phyloP scores from a whole-genome alignment of 2,329 filamentous ascomycete genomes.

The Talaromyces islandicus region DNA sequence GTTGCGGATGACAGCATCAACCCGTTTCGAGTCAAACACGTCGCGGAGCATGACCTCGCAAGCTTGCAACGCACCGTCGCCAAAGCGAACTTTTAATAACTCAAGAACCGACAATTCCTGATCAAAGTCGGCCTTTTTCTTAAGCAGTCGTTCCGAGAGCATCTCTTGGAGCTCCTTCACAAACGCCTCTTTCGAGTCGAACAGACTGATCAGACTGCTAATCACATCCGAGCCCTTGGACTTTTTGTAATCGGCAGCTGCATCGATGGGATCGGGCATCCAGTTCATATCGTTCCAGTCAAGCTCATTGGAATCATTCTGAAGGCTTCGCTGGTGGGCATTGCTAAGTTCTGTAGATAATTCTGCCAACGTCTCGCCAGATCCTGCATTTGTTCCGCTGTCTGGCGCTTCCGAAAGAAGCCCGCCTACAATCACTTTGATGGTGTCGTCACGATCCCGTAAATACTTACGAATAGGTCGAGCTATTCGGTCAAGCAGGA shows the following conservation, averaged over 20 bases:
- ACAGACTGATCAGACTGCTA: slow-evolving; percentile 78
- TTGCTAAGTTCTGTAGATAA: slow-evolving; percentile 49
- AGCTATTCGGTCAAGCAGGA: slow-evolving; percentile 62
- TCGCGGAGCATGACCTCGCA: slow-evolving; percentile 98
- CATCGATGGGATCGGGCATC: slow-evolving; percentile 89
- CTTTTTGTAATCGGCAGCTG: slow-evolving; percentile 84
- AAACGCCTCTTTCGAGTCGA: slow-evolving; percentile 85
- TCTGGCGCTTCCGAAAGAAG: slow-evolving; percentile 52
- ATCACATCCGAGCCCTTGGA: slow-evolving; percentile 87
- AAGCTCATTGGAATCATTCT: slow-evolving; percentile 57
- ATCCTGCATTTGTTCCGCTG: slow-evolving; percentile 20
- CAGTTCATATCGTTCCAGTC: slow-evolving; percentile 92
- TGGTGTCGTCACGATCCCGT: slow-evolving; percentile 59
- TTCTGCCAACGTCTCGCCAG: slow-evolving; percentile 43
- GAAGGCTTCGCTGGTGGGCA: slow-evolving; percentile 35
- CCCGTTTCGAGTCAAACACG: slow-evolving; percentile 71
- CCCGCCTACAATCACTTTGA: slow-evolving; percentile 59
- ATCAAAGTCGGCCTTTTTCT: slow-evolving; percentile 62
- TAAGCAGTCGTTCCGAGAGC: slow-evolving; percentile 72
- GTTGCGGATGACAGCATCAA: slow-evolving; percentile 63
- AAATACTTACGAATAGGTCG: slow-evolving; percentile 58
- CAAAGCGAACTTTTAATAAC: slow-evolving; percentile 81
- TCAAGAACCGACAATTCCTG: slow-evolving; percentile 80
- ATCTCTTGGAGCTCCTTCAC: slow-evolving; percentile 90
- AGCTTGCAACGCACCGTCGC: slow-evolving; percentile 76